phyloP scores from a whole-genome alignment of 768 basidiomycete species.

The Lactarius sanguifluus region DNA sequence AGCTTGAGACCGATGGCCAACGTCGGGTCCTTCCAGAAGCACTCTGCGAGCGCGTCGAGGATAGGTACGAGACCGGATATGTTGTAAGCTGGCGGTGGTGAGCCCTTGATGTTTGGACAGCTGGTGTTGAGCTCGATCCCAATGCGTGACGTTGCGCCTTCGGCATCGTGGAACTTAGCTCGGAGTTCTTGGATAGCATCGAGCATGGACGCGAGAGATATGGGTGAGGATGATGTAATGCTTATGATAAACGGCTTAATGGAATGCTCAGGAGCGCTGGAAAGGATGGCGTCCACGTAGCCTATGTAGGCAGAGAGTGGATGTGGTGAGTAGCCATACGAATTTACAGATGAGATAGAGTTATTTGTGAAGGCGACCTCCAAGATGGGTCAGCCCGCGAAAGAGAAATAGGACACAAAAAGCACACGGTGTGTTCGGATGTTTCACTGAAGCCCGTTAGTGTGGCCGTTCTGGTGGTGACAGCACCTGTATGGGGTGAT shows the following conservation, averaged over 20 bases:
- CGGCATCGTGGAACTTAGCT: conserved; percentile 30
- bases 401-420: conserved; percentile 5
- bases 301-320: conserved; percentile 63
- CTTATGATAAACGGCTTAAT: conserved; percentile 75
- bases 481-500: conserved; percentile 68
- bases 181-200: conserved; percentile 60
- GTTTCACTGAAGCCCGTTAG: conserved; percentile 69
- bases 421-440: conserved; percentile 56
- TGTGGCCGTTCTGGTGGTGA: conserved; percentile 79
- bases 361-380: conserved; percentile 62
- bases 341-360: conserved; percentile 67
- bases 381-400: conserved; percentile 4
- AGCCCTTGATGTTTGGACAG: conserved; percentile 72
- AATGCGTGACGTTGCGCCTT: conserved; percentile 42
- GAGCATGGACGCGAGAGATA: conserved; percentile 56
- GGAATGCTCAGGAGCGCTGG: conserved; percentile 36
- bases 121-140: conserved; percentile 83
- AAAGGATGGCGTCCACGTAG: conserved; percentile 57
- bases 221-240: conserved; percentile 62
- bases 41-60: conserved; percentile 53
- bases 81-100: conserved; percentile 67
- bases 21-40: conserved; percentile 49
- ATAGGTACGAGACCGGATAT: conserved; percentile 52
- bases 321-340: conserved; percentile 85
- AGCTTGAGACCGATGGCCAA: conserved; percentile 73